Conservation (phyloP, 73 alveolate genomes). For the Paramecium caudatum region DNA sequence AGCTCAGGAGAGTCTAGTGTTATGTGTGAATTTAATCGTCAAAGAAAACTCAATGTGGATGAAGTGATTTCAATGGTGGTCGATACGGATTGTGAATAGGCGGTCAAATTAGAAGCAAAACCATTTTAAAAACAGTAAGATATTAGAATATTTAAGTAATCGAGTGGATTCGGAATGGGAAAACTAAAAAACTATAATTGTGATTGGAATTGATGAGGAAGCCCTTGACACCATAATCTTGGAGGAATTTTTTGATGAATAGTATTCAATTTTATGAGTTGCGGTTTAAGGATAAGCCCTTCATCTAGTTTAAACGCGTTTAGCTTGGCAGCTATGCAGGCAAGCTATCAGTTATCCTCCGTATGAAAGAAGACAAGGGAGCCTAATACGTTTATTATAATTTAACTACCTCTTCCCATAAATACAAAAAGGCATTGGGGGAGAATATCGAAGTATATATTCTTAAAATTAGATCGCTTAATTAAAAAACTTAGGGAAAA, state of each 20-base stretch:
- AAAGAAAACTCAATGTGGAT: not conserved
- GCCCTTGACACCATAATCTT: not conserved
- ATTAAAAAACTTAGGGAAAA: not conserved
- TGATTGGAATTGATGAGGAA: not conserved
- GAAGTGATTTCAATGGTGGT: conserved; percentile 26
- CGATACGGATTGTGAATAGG: not conserved
- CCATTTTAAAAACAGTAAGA: conserved; percentile 45
- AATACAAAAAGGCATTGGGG: conserved; percentile 49
- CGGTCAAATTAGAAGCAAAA: not conserved
- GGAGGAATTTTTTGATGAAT: conserved; percentile 42
- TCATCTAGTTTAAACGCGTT: conserved; percentile 51
- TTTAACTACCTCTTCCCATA: conserved; percentile 8
- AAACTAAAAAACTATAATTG: not conserved
- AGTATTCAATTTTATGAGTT: conserved; percentile 51
- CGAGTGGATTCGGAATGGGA: conserved; percentile 60
- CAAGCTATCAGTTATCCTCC: conserved; percentile 14
- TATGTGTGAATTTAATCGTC: conserved; percentile 37
- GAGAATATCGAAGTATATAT: conserved; percentile 13
- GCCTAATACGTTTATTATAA: conserved; percentile 62
- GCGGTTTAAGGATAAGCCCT: conserved; percentile 71
- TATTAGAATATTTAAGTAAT: not conserved
- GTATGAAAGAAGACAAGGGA: conserved; percentile 61
- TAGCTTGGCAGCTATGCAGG: conserved; percentile 70
- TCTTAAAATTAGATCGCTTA: conserved; percentile 11
- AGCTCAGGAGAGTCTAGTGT: conserved; percentile 67